Evolutionary conservation across 768 basidiomycete genomes (phyloP).

Genomic region (Kwoniella europaea): DNA sequence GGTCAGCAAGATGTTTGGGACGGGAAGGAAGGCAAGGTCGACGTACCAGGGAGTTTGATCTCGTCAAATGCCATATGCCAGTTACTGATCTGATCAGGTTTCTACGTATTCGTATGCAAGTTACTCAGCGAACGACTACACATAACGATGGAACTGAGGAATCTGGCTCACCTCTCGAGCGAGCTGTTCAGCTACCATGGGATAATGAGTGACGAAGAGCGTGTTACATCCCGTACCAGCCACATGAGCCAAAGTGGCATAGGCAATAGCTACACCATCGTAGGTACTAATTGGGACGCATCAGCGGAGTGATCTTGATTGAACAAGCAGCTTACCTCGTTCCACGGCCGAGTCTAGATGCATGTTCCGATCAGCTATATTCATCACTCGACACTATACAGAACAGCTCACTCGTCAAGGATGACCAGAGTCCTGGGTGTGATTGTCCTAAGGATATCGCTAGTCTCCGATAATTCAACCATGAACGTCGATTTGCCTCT

Average conservation of each 20-base stretch:
- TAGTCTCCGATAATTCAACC: constrained; percentile 95
- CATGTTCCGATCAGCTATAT: not conserved
- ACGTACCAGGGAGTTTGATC: constrained; percentile 64
- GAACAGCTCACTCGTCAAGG: constrained; percentile 66
- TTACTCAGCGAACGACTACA: not conserved
- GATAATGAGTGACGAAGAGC: constrained; percentile 95
- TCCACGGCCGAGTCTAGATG: constrained; percentile 50
- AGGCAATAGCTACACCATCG: constrained; percentile 68
- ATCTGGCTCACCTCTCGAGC: constrained; percentile 37
- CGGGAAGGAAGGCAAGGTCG: not conserved
- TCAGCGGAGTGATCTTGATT: constrained; percentile 3
- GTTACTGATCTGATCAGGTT: constrained; percentile 63
- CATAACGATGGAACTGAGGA: not conserved
- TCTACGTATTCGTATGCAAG: constrained; percentile 20
- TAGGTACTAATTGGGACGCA: constrained; percentile 70
- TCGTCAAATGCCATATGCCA: constrained; percentile 85
- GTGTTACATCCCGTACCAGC: constrained; percentile 52
- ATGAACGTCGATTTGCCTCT: constrained; percentile 90
- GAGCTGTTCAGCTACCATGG: constrained; percentile 67
- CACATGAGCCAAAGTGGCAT: constrained; percentile 50
- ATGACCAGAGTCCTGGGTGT: constrained; percentile 81
- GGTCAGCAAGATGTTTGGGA: not conserved
- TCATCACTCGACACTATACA: not conserved
- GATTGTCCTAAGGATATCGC: constrained; percentile 79
- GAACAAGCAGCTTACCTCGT: constrained; percentile 31